Conservation (phyloP, 331 rosid species). For the Quercus tomentella region DNA sequence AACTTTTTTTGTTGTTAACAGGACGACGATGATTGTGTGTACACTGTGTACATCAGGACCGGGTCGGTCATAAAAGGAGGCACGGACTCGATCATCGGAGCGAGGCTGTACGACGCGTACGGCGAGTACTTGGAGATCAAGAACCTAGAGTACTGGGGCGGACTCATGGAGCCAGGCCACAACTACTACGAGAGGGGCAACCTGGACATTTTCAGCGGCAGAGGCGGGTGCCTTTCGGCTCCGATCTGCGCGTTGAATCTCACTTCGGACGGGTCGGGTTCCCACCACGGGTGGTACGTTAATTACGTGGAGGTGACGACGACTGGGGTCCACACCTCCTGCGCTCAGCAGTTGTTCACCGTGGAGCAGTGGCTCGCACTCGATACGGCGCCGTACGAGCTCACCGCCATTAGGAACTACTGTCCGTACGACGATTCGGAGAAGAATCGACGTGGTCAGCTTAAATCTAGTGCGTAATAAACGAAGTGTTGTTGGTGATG, state of each 20-base stretch:
- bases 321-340: conserved; percentile 48
- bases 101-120: conserved; percentile 37
- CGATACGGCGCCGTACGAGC: conserved; percentile 62
- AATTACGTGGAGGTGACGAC: conserved; percentile 83
- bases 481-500: too few species aligned
- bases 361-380: conserved; percentile 86
- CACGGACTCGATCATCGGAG: conserved; percentile 51
- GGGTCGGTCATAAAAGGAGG: conserved; percentile 64
- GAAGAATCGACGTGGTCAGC: neutral
- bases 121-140: conserved; percentile 53
- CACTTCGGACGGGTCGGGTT: conserved; percentile 79
- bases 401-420: conserved; percentile 32
- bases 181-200: conserved; percentile 85
- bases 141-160: conserved; percentile 71
- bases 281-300: conserved; percentile 82
- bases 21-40: conserved; percentile 57
- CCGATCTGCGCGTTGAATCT: conserved; percentile 65
- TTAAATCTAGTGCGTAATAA: conserved; percentile 7
- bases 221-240: conserved; percentile 51
- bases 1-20: conserved; percentile 11
- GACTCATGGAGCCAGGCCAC: conserved; percentile 59
- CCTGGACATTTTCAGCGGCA: conserved; percentile 81
- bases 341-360: conserved; percentile 51
- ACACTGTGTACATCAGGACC: conserved; percentile 51
- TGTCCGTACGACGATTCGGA: conserved; percentile 10